Conservation (phyloP, 31 red algal genomes). For the Bonnemaisonia californica region DNA sequence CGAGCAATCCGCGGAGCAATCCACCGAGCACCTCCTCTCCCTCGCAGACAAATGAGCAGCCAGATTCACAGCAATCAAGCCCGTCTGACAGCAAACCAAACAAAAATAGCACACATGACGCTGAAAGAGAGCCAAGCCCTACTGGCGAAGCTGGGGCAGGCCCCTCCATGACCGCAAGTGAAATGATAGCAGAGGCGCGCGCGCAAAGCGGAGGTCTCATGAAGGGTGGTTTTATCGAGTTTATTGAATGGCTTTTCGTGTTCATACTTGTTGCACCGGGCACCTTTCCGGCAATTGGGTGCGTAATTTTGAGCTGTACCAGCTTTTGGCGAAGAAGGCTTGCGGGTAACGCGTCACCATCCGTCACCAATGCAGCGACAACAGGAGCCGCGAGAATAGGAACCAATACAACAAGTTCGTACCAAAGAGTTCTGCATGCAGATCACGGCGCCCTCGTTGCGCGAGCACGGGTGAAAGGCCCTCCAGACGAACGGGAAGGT, state of each 20-base stretch:
- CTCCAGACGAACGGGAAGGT: background rate
- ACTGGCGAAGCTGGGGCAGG: background rate
- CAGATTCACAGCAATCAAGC: too few relatives aligned
- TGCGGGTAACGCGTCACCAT: background rate
- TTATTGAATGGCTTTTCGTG: conserved; percentile 72
- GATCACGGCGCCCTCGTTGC: background rate
- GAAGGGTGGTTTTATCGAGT: conserved; percentile 59
- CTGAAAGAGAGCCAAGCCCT: background rate
- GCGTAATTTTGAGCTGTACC: conserved; percentile 49
- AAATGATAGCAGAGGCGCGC: conserved; percentile 54
- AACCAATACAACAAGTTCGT: background rate
- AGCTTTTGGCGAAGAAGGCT: conserved; percentile 39
- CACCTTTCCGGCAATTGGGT: conserved; percentile 73
- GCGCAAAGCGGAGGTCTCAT: conserved; percentile 34
- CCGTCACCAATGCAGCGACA: background rate
- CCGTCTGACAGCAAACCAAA: too few relatives aligned
- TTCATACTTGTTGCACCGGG: conserved; percentile 77
- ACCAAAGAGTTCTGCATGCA: background rate
- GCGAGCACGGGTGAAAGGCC: background rate
- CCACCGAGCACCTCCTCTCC: too few relatives aligned
- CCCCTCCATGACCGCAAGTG: conserved; percentile 2
- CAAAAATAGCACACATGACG: too few relatives aligned
- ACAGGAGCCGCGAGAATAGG: background rate
- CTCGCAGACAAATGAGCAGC: too few relatives aligned
- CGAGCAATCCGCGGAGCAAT: too few relatives aligned